phyloP scores from a whole-genome alignment of 2,329 filamentous ascomycete species.

The Botryosphaeria dothidea region DNA sequence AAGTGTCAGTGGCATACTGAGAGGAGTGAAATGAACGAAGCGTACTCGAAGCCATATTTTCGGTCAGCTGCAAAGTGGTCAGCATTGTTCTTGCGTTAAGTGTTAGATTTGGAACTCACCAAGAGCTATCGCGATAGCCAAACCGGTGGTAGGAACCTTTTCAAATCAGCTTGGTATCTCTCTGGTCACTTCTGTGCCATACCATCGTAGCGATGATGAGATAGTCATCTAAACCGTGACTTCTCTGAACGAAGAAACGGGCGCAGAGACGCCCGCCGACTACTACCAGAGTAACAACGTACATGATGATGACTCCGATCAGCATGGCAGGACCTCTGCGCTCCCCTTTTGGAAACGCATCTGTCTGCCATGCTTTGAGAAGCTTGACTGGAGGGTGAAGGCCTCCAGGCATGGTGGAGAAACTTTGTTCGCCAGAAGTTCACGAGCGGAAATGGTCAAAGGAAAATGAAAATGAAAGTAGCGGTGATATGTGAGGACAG shows the following conservation, averaged over 20 bases:
- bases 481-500: background rate
- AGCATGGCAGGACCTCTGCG: background rate
- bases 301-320: background rate
- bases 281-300: background rate
- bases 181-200: background rate
- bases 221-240: constrained; percentile 1
- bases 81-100: background rate
- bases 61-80: background rate
- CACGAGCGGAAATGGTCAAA: background rate
- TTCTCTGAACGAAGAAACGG: background rate
- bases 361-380: constrained; percentile 1
- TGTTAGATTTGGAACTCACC: background rate
- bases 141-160: background rate
- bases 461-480: background rate
- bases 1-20: background rate
- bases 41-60: constrained; percentile 1
- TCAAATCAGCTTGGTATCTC: background rate
- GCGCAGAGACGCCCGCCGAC: background rate
- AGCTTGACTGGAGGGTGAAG: background rate
- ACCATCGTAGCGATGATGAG: constrained; percentile 8
- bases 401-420: constrained; percentile 5
- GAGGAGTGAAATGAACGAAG: background rate
- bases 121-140: background rate
- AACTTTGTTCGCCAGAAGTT: background rate
- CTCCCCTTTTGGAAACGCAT: background rate